Evolutionary conservation across 129 eudicot species (phyloP), one percentile per base, ranked within the genome.

Genomic region (Heracleum sosnowskyi): DNA sequence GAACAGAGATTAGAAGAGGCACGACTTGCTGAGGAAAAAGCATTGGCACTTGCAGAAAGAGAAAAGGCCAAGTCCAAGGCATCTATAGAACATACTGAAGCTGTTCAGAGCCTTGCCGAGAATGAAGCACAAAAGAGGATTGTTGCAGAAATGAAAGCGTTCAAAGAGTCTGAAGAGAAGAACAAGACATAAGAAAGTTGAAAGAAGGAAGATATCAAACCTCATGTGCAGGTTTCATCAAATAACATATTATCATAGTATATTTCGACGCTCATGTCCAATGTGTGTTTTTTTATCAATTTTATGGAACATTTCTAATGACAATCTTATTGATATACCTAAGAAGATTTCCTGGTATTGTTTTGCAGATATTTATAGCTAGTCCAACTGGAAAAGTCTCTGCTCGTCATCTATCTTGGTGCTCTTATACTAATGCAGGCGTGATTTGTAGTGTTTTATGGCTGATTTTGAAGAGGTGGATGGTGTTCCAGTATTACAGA

Each of bases 41-140:
- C 84, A 57, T 45, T 24, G 41, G 84, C 79, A 47, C 29, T 81
- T 39, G 84, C 77, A 12, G 89, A 78, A 53, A 82, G 69, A 81
- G 86, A 85, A 49, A 88, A 79, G 63, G 82, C 85, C 73, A 76
- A 72, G 71, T 78, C 73, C 44, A 74, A 47, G 78, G 87, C 87
- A 31, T 77, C 80, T 33, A 83, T 86, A 69, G 85, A 79, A 64
- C 82, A 79, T 69, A 87, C 87, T 57, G 77, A 81, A 69, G 90
- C 87, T 18, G 76, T 85, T 63, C 78, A 68, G 34, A 84, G 84
- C 76, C 77, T 86, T 26, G 82, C 87, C 37, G 87, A 86, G 37
- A 46, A 81, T 49, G 87, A 84, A 81, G 76, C 79, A 41, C 44
- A 76, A 69, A 81, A 68, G 60, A 49, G 76, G 63, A 51, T 47